phyloP scores from a whole-genome alignment of 345 rosid genomes.

The Noccaea caerulescens region DNA sequence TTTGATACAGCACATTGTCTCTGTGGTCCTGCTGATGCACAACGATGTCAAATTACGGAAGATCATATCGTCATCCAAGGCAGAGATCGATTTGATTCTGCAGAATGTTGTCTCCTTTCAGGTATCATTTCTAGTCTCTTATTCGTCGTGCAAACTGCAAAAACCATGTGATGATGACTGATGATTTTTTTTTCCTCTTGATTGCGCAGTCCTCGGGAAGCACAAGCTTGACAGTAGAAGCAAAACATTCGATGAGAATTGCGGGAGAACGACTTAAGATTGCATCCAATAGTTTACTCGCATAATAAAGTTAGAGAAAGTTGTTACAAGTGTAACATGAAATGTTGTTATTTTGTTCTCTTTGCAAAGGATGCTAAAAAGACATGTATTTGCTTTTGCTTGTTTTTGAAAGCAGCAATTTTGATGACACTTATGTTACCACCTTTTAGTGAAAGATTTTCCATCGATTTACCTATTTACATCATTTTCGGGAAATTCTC shows the following conservation, averaged over 20 bases:
- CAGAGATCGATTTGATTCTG: slow-evolving; percentile 54
- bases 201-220: slow-evolving; percentile 52
- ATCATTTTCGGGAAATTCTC: too few relatives aligned
- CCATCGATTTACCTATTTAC: neutral
- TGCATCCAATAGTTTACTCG: slow-evolving; percentile 38
- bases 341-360: neutral
- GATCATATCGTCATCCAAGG: slow-evolving; percentile 48
- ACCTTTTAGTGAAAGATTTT: neutral
- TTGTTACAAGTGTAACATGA: slow-evolving; percentile 6
- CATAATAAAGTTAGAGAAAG: neutral
- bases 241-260: slow-evolving; percentile 53
- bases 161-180: slow-evolving; percentile 1
- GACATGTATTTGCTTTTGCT: slow-evolving; percentile 4
- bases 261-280: slow-evolving; percentile 53
- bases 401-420: slow-evolving; percentile 17
- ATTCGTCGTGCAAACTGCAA: neutral
- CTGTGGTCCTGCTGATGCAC: slow-evolving; percentile 59
- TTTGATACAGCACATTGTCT: slow-evolving; percentile 53
- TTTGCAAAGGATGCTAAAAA: neutral
- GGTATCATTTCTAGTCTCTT: slow-evolving; percentile 51
- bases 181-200: neutral
- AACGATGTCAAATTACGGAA: slow-evolving; percentile 54
- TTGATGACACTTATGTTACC: slow-evolving; percentile 9
- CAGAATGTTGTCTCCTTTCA: slow-evolving; percentile 49
- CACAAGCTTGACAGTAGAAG: slow-evolving; percentile 56